A percentile compares a stretch with the other conserved stretches of the same genome.
Evolutionary conservation across 2,329 filamentous ascomycete species (phyloP).

Genomic region (Epichloe scottii): DNA sequence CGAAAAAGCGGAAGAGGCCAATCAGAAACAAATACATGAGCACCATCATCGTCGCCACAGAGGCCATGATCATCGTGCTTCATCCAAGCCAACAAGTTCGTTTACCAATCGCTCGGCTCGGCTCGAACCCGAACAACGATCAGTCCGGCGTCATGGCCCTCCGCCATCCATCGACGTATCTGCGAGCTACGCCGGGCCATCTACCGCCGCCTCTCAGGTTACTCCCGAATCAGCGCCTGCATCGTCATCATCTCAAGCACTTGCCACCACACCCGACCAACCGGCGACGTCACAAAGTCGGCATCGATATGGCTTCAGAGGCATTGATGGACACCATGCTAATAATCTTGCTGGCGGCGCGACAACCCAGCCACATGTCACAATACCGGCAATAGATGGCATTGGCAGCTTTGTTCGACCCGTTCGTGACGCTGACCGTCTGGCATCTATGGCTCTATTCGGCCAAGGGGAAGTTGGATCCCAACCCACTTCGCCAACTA

Average conservation of each 20-base stretch:
- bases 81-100: constrained; percentile 33
- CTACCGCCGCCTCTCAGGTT: constrained; percentile 17
- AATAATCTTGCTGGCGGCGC: constrained; percentile 38
- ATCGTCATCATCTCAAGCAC: constrained; percentile 8
- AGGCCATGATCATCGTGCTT: constrained; percentile 34
- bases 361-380: constrained; percentile 48
- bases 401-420: constrained; percentile 67
- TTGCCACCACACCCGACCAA: constrained; percentile 9
- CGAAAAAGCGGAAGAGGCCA: constrained; percentile 73
- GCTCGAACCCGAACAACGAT: constrained; percentile 45
- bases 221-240: constrained; percentile 12
- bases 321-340: constrained; percentile 36
- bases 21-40: constrained; percentile 52
- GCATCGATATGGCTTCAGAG: constrained; percentile 38
- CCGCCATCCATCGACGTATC: constrained; percentile 56
- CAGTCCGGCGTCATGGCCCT: constrained; percentile 64
- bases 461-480: constrained; percentile 59
- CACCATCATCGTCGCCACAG: constrained; percentile 36
- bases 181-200: constrained; percentile 26
- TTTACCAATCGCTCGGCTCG: constrained; percentile 41
- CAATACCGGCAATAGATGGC: constrained; percentile 54
- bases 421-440: constrained; percentile 68
- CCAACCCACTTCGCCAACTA: constrained; percentile 87
- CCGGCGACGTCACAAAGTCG: constrained; percentile 20
- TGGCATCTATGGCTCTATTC: constrained; percentile 68